Base-by-base conservation (phyloP, 768 basidiomycete genomes). In the Gyrodon lividus region DNA sequence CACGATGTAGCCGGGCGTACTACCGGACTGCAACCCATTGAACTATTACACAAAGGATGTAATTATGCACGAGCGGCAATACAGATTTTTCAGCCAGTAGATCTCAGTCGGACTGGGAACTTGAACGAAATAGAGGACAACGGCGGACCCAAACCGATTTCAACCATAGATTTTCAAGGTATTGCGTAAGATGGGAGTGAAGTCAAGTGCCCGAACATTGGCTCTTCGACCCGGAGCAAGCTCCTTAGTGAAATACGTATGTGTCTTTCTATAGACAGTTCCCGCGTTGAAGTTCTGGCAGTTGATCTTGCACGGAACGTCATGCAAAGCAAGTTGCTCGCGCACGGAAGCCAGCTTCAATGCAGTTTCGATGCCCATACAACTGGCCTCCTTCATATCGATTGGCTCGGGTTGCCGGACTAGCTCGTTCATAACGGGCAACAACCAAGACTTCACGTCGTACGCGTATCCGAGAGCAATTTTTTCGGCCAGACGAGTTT, bases 381-480 rank as follows among this genome's bases (percentile, higher is more conserved):
- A 52, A 22, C 47, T 54, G 20, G 55, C 62, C 23, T 75, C 73
- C 24, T 60, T 57, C 5, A 57, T 16, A n/a, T 44, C 54, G 44
- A 59, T 48, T 7, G 54, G 43, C 28, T 46, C 2, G 6, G 12
- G 22, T 12, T 54, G 43, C 19, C 30, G 47, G 38, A 56, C 55
- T 16, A 76, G 58, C 43, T 71, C 69, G 3, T 59, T 60, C 57
- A 72, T 72, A 16, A 72, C 70, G n/a, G 69, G 67, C 23, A 66
- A 56, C 4, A 70, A 56, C 75, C 74, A 77, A 24, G 66, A 50
- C 6, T 51, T 31, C 16, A 74, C 26, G 33, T 58, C 46, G 50
- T 68, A 67, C 9, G 51, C 52, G 31, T 62, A 59, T 10, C 66
- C 72, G 16, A 76, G 55, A 22, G 59, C 55, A 19, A 76, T 64